Evolutionary conservation across 768 basidiomycete genomes (phyloP), one percentile per base, ranked within the genome.

Genomic region (Agaricus blazei): DNA sequence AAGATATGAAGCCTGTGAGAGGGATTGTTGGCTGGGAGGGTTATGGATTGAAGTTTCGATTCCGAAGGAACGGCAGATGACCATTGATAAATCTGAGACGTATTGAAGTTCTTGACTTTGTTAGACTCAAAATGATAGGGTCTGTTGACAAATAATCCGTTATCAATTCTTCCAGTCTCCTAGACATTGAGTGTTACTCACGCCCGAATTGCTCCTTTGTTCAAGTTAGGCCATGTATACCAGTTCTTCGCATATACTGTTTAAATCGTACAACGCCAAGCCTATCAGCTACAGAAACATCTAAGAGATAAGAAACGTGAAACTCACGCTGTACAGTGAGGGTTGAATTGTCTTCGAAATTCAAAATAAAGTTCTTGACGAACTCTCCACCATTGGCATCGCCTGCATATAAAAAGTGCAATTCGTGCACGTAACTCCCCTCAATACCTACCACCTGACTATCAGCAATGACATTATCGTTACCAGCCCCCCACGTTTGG

Each of bases 371-470:
- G 6, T 63, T 63, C 11, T 69, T 62, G 3, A 72, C 61, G 44
- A 69, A 67, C 54, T 74, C 71, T 28, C 75, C 56, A n/a, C 68
- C 63, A 1, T 43, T 54, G 5, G 69, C 70, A 46, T 76, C 76
- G 26, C 75, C 76, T 23, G 76, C 69, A 59, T 80, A 81, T 9
- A 80, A 58, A 48, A 80, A 67, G 54, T 80, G 77, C 26, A 82
- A 61, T 56, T 81, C 71, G 56, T 81, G 80, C 1, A 72, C 67
- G 56, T 64, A 70, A 0, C 69, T 71, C n/a, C 67, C 62, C 0
- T 63, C 50, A 7, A 62, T 51, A 19, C 76, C 63, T 5, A 64
- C 56, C 11, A 82, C 63, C 55, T 82, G 80, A 1, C 71, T 70
- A 6, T 71, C 57, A 14, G 76, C 69, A 28, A 81, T 62, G 26